Percentiles rank a stretch among this genome's conserved stretches.
These are phyloP conservation scores for Penicillium chermesinum DNA, from an alignment of 495 filamentous ascomycete species.

Conservation along the genomic window DNA sequence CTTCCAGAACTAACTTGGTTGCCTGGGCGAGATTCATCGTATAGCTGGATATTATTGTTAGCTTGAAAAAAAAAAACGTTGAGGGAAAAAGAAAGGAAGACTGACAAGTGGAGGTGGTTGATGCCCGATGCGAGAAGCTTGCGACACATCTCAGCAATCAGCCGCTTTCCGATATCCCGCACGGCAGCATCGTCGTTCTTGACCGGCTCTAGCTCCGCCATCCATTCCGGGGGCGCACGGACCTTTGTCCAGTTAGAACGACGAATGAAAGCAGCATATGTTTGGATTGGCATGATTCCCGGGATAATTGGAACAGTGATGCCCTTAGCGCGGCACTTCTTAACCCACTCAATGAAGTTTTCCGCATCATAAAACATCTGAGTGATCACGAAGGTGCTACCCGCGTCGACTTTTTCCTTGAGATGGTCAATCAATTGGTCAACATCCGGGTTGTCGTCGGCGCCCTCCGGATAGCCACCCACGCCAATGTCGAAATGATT, in stretches of 20 bases:
- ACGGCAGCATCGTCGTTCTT: slow-evolving; percentile 96
- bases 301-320: slow-evolving; percentile 90
- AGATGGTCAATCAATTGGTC: slow-evolving; percentile 84
- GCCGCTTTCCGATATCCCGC: slow-evolving; percentile 77
- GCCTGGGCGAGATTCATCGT: slow-evolving; percentile 98
- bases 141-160: slow-evolving; percentile 91
- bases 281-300: slow-evolving; percentile 98
- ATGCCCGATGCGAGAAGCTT: slow-evolving; percentile 77
- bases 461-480: slow-evolving; percentile 94
- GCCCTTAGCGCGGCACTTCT: slow-evolving; percentile 75
- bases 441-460: slow-evolving; percentile 83
- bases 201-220: slow-evolving; percentile 76
- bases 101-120: slow-evolving; percentile 90
- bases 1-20: slow-evolving; percentile 88
- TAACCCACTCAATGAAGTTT: slow-evolving; percentile 86
- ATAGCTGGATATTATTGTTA: too few relatives aligned
- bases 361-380: slow-evolving; percentile 99
- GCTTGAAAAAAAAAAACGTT: too few relatives aligned
- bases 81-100: too few relatives aligned
- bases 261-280: slow-evolving; percentile 85
- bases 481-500: slow-evolving; percentile 98
- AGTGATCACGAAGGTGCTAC: slow-evolving; percentile 88
- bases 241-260: slow-evolving; percentile 85
- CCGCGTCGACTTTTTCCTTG: slow-evolving; percentile 96
- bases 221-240: slow-evolving; percentile 75